Evolutionary conservation across 2,329 filamentous ascomycete species (phyloP).

Genomic region (Cercospora sp.): DNA sequence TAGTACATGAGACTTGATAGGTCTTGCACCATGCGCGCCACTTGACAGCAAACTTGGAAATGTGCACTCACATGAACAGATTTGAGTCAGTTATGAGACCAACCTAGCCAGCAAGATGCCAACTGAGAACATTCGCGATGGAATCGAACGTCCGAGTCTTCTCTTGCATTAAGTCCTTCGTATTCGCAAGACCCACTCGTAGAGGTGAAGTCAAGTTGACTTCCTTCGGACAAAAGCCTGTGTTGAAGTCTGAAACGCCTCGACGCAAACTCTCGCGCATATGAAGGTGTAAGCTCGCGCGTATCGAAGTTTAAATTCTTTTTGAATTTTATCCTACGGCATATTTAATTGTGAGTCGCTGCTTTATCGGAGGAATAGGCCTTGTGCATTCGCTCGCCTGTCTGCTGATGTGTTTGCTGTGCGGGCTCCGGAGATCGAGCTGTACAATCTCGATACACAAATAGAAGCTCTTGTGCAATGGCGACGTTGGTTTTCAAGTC

Average conservation of each 20-base stretch:
- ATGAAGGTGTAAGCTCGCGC: not conserved
- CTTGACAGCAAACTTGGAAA: not conserved
- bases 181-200: not conserved
- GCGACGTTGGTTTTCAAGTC: not conserved
- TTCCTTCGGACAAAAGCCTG: constrained; percentile 5
- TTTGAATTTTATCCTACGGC: not conserved
- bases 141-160: not conserved
- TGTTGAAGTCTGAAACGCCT: constrained; percentile 4
- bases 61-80: not conserved
- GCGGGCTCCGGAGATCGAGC: not conserved
- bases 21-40: not conserved
- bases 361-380: not conserved
- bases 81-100: not conserved
- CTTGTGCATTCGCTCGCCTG: too few relatives aligned
- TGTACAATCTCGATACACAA: not conserved
- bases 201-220: constrained; percentile 15
- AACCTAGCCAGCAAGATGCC: too few relatives aligned
- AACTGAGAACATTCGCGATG: not conserved
- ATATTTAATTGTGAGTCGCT: not conserved
- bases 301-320: not conserved
- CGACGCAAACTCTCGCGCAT: not conserved
- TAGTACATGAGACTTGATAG: not conserved
- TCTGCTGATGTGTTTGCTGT: not conserved
- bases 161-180: not conserved
- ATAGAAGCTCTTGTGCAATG: not conserved